Percentiles rank a stretch among this genome's conserved stretches.
These are phyloP conservation scores for Mucor irregularis DNA, from an alignment of 371 early-diverging fungal species.

Conservation along the genomic window DNA sequence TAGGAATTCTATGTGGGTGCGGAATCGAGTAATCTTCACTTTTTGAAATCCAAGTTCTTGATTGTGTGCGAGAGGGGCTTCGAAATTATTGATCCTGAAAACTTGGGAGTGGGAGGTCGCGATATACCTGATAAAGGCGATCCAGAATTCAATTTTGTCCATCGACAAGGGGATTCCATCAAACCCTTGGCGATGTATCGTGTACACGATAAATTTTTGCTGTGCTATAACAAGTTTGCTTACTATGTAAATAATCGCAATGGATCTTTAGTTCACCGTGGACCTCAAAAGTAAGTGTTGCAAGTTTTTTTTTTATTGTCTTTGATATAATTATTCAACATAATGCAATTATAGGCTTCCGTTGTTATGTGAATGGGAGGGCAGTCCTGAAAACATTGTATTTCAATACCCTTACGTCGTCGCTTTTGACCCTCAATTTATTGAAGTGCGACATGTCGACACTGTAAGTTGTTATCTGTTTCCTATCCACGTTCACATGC, in stretches of 20 bases:
- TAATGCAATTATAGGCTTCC: conserved; percentile 3
- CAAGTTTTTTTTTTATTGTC: neutral
- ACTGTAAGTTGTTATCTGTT: conserved; percentile 47
- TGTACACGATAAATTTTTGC: conserved; percentile 60
- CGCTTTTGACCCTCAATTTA: conserved; percentile 84
- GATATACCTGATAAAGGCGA: conserved; percentile 69
- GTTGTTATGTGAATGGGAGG: conserved; percentile 48
- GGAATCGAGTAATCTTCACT: conserved; percentile 73
- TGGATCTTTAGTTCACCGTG: conserved; percentile 37
- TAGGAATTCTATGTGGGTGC: conserved; percentile 84
- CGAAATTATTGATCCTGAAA: conserved; percentile 76
- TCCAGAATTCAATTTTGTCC: conserved; percentile 71
- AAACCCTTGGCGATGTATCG: conserved; percentile 81
- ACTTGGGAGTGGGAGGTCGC: conserved; percentile 32
- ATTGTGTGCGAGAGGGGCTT: conserved; percentile 83
- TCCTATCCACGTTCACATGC: neutral
- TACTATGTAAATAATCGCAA: conserved; percentile 79
- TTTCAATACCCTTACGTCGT: conserved; percentile 81
- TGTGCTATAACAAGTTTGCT: conserved; percentile 87
- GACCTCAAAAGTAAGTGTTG: conserved; percentile 34
- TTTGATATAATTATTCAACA: neutral
- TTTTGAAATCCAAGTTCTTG: conserved; percentile 69
- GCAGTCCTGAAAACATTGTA: conserved; percentile 63
- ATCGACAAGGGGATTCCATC: conserved; percentile 58
- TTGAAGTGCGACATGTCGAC: conserved; percentile 87